Conservation (phyloP, 345 rosid species). For the Rubroshorea leprosula region DNA sequence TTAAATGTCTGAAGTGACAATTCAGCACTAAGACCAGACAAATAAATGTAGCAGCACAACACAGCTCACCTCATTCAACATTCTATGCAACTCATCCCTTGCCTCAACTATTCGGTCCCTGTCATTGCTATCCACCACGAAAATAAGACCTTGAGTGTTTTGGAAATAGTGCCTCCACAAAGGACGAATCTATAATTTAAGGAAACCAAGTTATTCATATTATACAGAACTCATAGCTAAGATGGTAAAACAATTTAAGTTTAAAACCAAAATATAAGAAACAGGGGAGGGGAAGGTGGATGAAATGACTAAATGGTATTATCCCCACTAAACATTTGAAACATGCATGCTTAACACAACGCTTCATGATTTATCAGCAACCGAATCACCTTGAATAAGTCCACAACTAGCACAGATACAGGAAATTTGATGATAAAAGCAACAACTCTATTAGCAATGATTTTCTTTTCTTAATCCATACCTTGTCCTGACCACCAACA, state of each 20-base stretch:
- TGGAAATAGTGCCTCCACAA: constrained; percentile 84
- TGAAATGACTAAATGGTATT: neutral
- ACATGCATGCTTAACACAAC: neutral
- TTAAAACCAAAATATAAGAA: neutral
- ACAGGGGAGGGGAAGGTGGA: too few species aligned
- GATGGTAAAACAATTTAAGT: too few species aligned
- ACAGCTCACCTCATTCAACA: constrained; percentile 55
- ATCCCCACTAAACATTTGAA: neutral
- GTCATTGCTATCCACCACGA: constrained; percentile 74
- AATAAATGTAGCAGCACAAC: neutral
- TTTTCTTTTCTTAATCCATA: constrained; percentile 21
- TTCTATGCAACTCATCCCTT: constrained; percentile 57
- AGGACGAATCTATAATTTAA: constrained; percentile 52
- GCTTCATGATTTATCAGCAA: constrained; percentile 3
- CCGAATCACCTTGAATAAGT: neutral
- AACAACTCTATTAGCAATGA: too few species aligned
- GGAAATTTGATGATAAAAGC: neutral
- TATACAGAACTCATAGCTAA: neutral
- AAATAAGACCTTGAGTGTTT: constrained; percentile 74
- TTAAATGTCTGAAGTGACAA: neutral
- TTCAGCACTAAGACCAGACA: neutral
- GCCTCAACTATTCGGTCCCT: constrained; percentile 38
- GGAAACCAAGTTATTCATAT: neutral
- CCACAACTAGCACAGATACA: neutral
- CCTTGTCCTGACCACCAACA: constrained; percentile 97